A percentile compares a stretch with the other conserved stretches of the same genome.
Evolutionary conservation across 2,329 filamentous ascomycete species (phyloP).

Genomic region (Aureobasidium sp.): DNA sequence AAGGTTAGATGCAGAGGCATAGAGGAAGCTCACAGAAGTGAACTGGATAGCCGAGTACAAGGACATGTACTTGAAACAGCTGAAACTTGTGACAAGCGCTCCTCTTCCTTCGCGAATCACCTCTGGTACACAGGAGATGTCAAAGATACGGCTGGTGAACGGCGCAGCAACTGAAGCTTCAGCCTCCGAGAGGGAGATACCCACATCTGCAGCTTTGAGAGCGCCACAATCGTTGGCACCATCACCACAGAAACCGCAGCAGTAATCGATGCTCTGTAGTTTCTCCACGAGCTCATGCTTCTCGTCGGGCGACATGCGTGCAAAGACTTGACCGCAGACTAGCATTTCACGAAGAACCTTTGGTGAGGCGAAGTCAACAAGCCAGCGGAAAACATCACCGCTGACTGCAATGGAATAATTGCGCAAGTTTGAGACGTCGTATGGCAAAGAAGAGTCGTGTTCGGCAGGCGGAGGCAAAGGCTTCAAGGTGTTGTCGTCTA

Average conservation of each 20-base stretch:
- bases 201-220: slow-evolving; percentile 92
- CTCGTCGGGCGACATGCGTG: slow-evolving; percentile 97
- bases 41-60: slow-evolving; percentile 99
- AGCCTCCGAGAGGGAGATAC: slow-evolving; percentile 92
- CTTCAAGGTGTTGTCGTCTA: slow-evolving; percentile 73
- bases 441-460: slow-evolving; percentile 73
- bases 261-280: slow-evolving; percentile 91
- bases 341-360: slow-evolving; percentile 79
- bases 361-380: slow-evolving; percentile 82
- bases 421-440: slow-evolving; percentile 68
- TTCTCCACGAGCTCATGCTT: slow-evolving; percentile 98
- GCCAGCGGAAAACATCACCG: slow-evolving; percentile 94
- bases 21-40: slow-evolving; percentile 91
- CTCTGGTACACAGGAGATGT: slow-evolving; percentile 89
- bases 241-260: slow-evolving; percentile 91
- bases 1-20: slow-evolving; percentile 84
- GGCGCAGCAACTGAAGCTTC: slow-evolving; percentile 97
- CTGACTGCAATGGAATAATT: slow-evolving; percentile 86
- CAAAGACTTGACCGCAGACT: slow-evolving; percentile 84
- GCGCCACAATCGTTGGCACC: slow-evolving; percentile 97
- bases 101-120: slow-evolving; percentile 90
- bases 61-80: slow-evolving; percentile 99
- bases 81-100: slow-evolving; percentile 95
- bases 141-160: slow-evolving; percentile 90
- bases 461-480: slow-evolving; percentile 63